Conservation (phyloP, 495 filamentous ascomycete genomes). For the Penicillium pulvis region DNA sequence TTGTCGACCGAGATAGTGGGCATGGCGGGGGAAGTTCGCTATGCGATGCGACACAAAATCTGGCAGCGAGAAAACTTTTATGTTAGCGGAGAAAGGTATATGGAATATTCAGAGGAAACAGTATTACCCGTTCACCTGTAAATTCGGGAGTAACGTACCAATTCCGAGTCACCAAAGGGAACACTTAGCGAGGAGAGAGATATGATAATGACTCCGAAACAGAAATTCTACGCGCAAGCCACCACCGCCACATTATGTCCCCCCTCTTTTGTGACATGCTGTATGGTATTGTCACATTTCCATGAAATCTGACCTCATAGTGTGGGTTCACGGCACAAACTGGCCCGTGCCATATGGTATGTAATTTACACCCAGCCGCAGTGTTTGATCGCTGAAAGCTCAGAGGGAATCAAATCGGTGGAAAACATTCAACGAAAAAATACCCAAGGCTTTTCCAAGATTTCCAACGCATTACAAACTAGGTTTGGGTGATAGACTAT, state of each 20-base stretch:
- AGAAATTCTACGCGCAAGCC: slow-evolving; percentile 33
- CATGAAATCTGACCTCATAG: neutral
- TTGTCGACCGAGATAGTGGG: slow-evolving; percentile 96
- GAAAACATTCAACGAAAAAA: neutral
- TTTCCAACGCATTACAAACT: neutral
- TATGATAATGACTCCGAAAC: slow-evolving; percentile 21
- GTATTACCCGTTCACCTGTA: neutral
- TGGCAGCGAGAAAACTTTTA: neutral
- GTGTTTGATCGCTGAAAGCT: slow-evolving; percentile 17
- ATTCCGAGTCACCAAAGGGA: slow-evolving; percentile 4
- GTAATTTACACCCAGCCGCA: slow-evolving; percentile 28
- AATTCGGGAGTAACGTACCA: neutral
- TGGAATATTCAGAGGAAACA: neutral
- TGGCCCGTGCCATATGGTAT: slow-evolving; percentile 18
- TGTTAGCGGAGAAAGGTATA: neutral
- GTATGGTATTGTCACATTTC: slow-evolving; percentile 22
- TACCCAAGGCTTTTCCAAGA: neutral
- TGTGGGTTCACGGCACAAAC: neutral
- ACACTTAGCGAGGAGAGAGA: slow-evolving; percentile 10
- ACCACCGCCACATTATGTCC: slow-evolving; percentile 28
- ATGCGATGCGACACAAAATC: slow-evolving; percentile 24
- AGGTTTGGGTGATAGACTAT: neutral
- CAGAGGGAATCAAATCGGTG: slow-evolving; percentile 1
- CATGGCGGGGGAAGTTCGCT: slow-evolving; percentile 45
- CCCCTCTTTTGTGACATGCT: slow-evolving; percentile 29